These are phyloP conservation scores for Coelastrella sp. DNA, from an alignment of 139 green algal genomes.

Conservation along the genomic window DNA sequence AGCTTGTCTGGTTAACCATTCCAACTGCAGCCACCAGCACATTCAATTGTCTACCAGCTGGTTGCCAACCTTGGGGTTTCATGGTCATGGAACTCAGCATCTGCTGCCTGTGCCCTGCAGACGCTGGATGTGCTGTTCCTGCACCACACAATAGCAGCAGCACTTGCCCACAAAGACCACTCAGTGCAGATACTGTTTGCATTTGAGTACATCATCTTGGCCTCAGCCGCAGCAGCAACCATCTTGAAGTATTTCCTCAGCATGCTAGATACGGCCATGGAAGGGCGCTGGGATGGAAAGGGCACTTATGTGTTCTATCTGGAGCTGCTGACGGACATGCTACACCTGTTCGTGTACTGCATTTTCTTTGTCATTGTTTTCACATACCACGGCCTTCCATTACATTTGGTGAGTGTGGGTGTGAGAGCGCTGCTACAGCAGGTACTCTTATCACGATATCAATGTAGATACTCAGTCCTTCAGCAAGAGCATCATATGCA, in stretches of 20 bases:
- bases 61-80: neutral
- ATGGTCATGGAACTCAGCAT: neutral
- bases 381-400: conserved; percentile 93
- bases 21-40: neutral
- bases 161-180: conserved; percentile 72
- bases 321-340: conserved; percentile 95
- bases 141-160: conserved; percentile 80
- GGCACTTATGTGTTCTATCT: conserved; percentile 96
- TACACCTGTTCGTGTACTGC: conserved; percentile 97
- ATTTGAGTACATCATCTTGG: conserved; percentile 97
- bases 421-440: neutral
- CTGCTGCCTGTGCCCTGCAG: conserved; percentile 53
- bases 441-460: neutral
- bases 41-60: neutral
- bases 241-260: conserved; percentile 90
- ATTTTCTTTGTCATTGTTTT: conserved; percentile 98
- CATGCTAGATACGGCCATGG: conserved; percentile 80
- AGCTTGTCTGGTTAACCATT: neutral
- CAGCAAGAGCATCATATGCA: too few species aligned
- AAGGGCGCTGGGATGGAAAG: conserved; percentile 94
- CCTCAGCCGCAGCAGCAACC: conserved; percentile 74
- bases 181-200: conserved; percentile 97
- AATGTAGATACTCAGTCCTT: too few species aligned
- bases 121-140: conserved; percentile 86
- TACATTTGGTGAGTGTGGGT: conserved; percentile 87